These are phyloP conservation scores for Xylariaceae sp. DNA, from an alignment of 2,329 filamentous ascomycete genomes.

Conservation along the genomic window DNA sequence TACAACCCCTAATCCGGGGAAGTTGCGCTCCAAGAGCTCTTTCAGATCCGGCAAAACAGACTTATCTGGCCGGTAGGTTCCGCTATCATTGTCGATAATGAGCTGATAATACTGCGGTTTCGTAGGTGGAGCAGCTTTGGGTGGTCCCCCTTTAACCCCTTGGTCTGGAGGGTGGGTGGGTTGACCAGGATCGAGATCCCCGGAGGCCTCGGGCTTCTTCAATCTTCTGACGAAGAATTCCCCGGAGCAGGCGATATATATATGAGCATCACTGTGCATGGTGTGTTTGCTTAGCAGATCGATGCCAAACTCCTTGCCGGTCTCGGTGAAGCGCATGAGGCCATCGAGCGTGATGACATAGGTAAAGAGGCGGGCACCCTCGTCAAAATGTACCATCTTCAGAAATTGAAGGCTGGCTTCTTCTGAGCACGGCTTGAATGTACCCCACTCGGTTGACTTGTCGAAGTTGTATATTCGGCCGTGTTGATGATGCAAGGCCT, in stretches of 20 bases:
- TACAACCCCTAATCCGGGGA: conserved; percentile 78
- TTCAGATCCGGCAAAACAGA: conserved; percentile 75
- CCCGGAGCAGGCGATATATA: conserved; percentile 89
- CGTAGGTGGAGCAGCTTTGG: conserved; percentile 50
- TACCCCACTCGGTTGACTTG: conserved; percentile 73
- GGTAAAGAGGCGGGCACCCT: conserved; percentile 87
- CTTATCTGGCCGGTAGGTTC: conserved; percentile 89
- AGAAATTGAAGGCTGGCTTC: conserved; percentile 82
- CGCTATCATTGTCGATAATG: conserved; percentile 93
- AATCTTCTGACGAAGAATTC: conserved; percentile 89
- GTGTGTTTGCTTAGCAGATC: conserved; percentile 94
- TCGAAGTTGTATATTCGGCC: conserved; percentile 89
- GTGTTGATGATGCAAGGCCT: conserved; percentile 89
- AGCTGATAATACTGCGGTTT: conserved; percentile 75
- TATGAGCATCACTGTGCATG: conserved; percentile 92
- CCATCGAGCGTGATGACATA: conserved; percentile 91
- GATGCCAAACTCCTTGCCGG: conserved; percentile 92
- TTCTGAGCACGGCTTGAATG: conserved; percentile 68
- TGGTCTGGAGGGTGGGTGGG: conserved; percentile 59
- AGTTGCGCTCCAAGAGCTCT: conserved; percentile 72
- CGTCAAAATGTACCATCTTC: conserved; percentile 83
- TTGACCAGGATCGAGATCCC: conserved; percentile 51
- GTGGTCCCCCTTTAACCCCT: conserved; percentile 54
- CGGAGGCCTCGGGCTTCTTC: conserved; percentile 53
- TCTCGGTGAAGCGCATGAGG: conserved; percentile 90